Evolutionary conservation across 2,329 filamentous ascomycete genomes (phyloP).

Genomic region (Colletotrichum zoysiae): DNA sequence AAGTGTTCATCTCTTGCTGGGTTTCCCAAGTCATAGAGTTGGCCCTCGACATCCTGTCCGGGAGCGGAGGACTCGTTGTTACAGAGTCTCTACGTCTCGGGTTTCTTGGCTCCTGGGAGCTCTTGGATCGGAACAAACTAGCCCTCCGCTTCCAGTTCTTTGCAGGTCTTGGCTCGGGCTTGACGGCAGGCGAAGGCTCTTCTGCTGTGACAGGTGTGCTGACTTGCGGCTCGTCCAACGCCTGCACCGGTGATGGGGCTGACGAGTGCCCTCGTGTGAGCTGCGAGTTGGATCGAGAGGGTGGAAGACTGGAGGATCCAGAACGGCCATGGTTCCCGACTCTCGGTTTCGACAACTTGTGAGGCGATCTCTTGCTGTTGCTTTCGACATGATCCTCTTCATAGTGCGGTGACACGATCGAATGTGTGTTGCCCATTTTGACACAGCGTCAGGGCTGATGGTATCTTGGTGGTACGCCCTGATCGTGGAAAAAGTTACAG

Average conservation of each 20-base stretch:
- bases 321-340: constrained; percentile 54
- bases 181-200: neutral
- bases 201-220: neutral
- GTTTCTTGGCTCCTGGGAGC: constrained; percentile 34
- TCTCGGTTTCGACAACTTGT: constrained; percentile 66
- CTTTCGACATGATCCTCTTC: constrained; percentile 43
- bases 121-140: constrained; percentile 42
- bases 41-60: constrained; percentile 40
- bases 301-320: constrained; percentile 46
- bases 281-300: constrained; percentile 34
- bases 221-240: constrained; percentile 18
- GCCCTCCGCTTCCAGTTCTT: constrained; percentile 41
- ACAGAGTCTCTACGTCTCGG: constrained; percentile 25
- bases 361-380: constrained; percentile 51
- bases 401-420: constrained; percentile 54
- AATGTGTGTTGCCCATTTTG: constrained; percentile 66
- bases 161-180: constrained; percentile 13
- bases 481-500: neutral
- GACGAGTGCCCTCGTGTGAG: constrained; percentile 8
- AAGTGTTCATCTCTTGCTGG: constrained; percentile 42
- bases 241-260: constrained; percentile 21
- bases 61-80: constrained; percentile 25
- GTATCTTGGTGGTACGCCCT: constrained; percentile 1
- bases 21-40: constrained; percentile 43
- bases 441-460: constrained; percentile 36